Evolutionary conservation across 768 basidiomycete species (phyloP).

Genomic region (Tulasnella sp.): DNA sequence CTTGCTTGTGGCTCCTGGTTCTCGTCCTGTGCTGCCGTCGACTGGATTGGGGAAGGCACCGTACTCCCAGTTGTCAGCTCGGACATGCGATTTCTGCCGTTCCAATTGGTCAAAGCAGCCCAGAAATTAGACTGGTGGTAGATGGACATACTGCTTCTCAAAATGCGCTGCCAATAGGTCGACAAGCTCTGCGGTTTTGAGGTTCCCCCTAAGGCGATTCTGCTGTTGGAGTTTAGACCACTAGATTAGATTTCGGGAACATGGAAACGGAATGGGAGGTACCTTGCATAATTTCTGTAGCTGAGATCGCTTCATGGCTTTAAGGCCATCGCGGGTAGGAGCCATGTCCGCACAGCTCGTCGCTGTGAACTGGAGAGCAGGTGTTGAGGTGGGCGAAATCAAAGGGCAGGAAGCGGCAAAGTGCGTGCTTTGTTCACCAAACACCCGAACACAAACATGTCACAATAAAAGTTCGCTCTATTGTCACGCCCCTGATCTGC

Average conservation of each 20-base stretch:
- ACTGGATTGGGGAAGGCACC: background rate
- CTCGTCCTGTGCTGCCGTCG: conserved; percentile 1
- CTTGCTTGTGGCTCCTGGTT: background rate
- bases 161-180: conserved; percentile 8
- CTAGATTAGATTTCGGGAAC: conserved; percentile 10
- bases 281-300: conserved; percentile 13
- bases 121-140: background rate
- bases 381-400: background rate
- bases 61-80: conserved; percentile 5
- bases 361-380: background rate
- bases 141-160: conserved; percentile 8
- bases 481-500: conserved; percentile 11
- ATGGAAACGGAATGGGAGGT: too few species aligned
- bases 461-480: too few species aligned
- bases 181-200: conserved; percentile 12
- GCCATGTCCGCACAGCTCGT: conserved; percentile 4
- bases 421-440: too few species aligned
- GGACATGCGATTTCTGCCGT: background rate
- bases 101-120: too few species aligned
- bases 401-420: background rate
- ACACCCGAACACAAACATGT: too few species aligned
- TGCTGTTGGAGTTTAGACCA: background rate
- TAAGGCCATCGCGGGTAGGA: conserved; percentile 11
- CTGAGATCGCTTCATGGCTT: conserved; percentile 7
- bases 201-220: conserved; percentile 14